A percentile compares a stretch with the other conserved stretches of the same genome.
phyloP scores from a whole-genome alignment of 2,329 filamentous ascomycete species.

The Fusarium devonianum region DNA sequence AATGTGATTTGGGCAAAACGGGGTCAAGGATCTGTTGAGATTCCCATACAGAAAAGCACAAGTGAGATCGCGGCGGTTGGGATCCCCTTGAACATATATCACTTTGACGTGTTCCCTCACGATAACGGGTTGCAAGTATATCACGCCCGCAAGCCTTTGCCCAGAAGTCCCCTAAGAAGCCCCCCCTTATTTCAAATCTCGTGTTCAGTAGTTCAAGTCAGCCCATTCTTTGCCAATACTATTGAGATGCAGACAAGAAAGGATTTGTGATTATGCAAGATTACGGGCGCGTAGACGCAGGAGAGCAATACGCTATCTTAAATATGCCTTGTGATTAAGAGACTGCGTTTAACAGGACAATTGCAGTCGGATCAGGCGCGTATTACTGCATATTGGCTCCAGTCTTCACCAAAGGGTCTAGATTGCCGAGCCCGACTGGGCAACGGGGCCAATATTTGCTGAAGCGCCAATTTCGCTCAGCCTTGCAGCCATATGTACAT shows the following conservation, averaged over 20 bases:
- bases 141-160: conserved; percentile 11
- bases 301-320: background rate
- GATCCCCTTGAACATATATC: conserved; percentile 29
- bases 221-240: conserved; percentile 20
- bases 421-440: conserved; percentile 13
- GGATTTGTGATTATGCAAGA: conserved; percentile 29
- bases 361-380: conserved; percentile 8
- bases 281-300: conserved; percentile 22
- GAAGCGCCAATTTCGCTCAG: conserved; percentile 1
- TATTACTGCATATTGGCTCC: conserved; percentile 11
- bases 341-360: background rate
- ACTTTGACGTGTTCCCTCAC: background rate
- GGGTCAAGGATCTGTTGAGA: conserved; percentile 6
- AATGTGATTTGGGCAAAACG: too few species aligned
- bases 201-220: conserved; percentile 19
- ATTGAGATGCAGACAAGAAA: conserved; percentile 19
- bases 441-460: conserved; percentile 1
- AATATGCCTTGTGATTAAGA: conserved; percentile 10
- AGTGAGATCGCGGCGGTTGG: conserved; percentile 4
- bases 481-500: too few species aligned
- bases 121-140: too few species aligned
- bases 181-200: conserved; percentile 8
- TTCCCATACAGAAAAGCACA: conserved; percentile 16
- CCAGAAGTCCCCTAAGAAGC: background rate
- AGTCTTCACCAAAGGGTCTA: conserved; percentile 11